Conservation (phyloP, 768 basidiomycete species). For the Boletus rubescentipes region DNA sequence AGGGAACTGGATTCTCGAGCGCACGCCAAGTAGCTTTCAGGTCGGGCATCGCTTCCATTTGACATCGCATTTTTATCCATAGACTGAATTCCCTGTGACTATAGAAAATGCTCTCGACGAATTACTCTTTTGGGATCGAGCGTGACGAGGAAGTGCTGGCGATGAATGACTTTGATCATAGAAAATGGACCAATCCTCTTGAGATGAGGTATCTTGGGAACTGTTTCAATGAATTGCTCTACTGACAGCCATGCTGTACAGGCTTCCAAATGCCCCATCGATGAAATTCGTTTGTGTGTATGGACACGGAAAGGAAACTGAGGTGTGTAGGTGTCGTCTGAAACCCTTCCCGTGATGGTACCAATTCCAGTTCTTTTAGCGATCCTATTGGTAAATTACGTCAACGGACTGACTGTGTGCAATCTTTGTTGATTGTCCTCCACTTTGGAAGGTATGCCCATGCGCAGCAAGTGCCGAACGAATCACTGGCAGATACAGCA, state of each 20-base stretch:
- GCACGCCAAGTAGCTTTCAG: conserved; percentile 83
- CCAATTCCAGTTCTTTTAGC: conserved; percentile 38
- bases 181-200: conserved; percentile 91
- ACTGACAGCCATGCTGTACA: conserved; percentile 25
- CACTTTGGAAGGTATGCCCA: conserved; percentile 59
- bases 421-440: background rate
- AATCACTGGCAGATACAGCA: conserved; percentile 45
- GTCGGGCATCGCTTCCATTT: conserved; percentile 34
- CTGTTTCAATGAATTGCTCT: background rate
- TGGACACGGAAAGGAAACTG: conserved; percentile 94
- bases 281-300: conserved; percentile 94
- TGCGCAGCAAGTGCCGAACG: conserved; percentile 67
- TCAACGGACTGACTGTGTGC: background rate
- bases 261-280: conserved; percentile 85
- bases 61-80: background rate
- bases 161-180: conserved; percentile 68
- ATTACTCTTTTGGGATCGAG: conserved; percentile 91
- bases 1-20: conserved; percentile 74
- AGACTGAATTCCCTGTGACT: background rate
- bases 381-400: conserved; percentile 77
- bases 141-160: conserved; percentile 61
- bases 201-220: conserved; percentile 57
- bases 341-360: background rate
- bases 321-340: conserved; percentile 46
- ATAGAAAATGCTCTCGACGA: conserved; percentile 73